Evolutionary conservation across 495 filamentous ascomycete genomes (phyloP).

Genomic region (Tirmania nivea): DNA sequence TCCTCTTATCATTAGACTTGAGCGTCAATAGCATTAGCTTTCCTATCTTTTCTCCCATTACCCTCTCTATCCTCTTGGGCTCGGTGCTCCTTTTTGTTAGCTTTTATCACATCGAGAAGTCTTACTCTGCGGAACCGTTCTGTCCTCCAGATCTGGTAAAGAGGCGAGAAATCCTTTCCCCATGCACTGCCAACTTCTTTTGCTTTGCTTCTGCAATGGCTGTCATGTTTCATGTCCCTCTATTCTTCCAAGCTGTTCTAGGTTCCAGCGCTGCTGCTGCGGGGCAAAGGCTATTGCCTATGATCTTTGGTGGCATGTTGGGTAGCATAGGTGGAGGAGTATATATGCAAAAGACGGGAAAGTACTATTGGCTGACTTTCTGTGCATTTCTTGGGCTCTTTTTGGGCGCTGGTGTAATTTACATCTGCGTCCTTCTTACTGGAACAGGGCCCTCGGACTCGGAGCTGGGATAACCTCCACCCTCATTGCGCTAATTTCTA

Average conservation of each 20-base stretch:
- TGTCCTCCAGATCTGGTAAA: conserved; percentile 65
- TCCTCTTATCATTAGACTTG: conserved; percentile 57
- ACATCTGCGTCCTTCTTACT: conserved; percentile 32
- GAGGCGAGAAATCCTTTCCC: conserved; percentile 41
- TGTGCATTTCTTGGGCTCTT: conserved; percentile 25
- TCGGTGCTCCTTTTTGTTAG: conserved; percentile 39
- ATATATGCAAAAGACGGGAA: conserved; percentile 54
- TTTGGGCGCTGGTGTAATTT: background rate
- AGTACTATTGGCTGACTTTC: conserved; percentile 56
- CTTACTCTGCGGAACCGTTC: conserved; percentile 54
- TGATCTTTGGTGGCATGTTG: conserved; percentile 37
- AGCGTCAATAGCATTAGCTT: conserved; percentile 40
- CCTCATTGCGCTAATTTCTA: conserved; percentile 41
- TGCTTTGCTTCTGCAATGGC: conserved; percentile 44
- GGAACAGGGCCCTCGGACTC: conserved; percentile 36
- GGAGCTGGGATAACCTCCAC: conserved; percentile 52
- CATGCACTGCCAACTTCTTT: conserved; percentile 59
- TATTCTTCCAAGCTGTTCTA: conserved; percentile 59
- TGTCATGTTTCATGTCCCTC: conserved; percentile 50
- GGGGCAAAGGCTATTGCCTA: conserved; percentile 45
- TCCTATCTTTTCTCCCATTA: conserved; percentile 39
- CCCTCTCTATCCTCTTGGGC: conserved; percentile 34
- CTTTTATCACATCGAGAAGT: conserved; percentile 50
- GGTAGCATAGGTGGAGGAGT: conserved; percentile 50
- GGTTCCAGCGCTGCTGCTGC: conserved; percentile 41